A percentile compares a stretch with the other conserved stretches of the same genome.
Evolutionary conservation across 495 filamentous ascomycete genomes (phyloP).

Genomic region (Hypoxylon perforatum): DNA sequence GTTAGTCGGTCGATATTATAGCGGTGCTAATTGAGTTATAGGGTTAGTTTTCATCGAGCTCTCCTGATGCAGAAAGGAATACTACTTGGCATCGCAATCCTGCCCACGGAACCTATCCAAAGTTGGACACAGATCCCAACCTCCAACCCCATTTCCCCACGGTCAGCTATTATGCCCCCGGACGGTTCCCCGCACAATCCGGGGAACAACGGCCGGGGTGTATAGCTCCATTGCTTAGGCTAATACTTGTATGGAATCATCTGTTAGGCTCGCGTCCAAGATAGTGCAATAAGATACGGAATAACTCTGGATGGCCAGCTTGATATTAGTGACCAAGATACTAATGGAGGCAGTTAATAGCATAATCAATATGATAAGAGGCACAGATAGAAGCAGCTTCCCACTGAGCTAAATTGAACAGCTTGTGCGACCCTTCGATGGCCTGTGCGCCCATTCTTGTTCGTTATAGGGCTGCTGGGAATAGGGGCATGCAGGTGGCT

Average conservation of each 20-base stretch:
- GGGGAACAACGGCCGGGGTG: conserved; percentile 13
- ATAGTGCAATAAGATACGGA: too few relatives aligned
- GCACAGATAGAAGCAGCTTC: too few relatives aligned
- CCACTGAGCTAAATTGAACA: too few relatives aligned
- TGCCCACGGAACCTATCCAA: conserved; percentile 1
- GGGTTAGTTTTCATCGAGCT: conserved; percentile 1
- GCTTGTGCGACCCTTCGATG: too few relatives aligned
- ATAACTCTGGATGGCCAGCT: too few relatives aligned
- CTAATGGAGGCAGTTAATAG: too few relatives aligned
- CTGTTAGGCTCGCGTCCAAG: not conserved
- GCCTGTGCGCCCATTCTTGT: too few relatives aligned
- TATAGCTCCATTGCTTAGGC: conserved; percentile 7
- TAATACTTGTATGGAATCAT: not conserved
- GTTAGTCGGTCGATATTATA: conserved; percentile 22
- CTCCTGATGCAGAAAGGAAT: conserved; percentile 3
- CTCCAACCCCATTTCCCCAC: conserved; percentile 10
- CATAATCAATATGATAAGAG: too few relatives aligned
- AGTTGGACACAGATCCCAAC: not conserved
- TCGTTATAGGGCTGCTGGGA: too few relatives aligned
- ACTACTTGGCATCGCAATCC: too few relatives aligned
- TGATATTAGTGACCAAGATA: too few relatives aligned
- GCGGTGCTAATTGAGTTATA: conserved; percentile 13
- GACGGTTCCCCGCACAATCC: conserved; percentile 26
- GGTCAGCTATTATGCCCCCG: not conserved
- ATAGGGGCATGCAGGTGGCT: too few relatives aligned